Percentiles rank a stretch among this genome's conserved stretches.
These are phyloP conservation scores for Blastobotrys ciferrii DNA, from an alignment of 1,139 yeast species.

Conservation along the genomic window DNA sequence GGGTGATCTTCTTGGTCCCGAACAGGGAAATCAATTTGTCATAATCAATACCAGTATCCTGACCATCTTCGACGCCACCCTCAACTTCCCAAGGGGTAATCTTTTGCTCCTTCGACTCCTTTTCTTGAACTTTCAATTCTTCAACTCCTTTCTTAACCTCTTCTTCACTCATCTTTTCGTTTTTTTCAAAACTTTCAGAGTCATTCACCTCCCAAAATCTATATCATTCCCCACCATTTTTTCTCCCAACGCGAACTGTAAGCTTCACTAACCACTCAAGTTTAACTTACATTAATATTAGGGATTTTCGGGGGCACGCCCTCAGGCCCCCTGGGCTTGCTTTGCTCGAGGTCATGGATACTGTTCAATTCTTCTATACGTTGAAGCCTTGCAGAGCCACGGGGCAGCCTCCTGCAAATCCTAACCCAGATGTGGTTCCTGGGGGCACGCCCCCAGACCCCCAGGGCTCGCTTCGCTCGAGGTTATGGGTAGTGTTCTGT, in stretches of 20 bases:
- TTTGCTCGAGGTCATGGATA: too few species aligned
- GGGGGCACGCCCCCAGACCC: too few species aligned
- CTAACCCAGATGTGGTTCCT: too few species aligned
- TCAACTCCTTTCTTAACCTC: constrained; percentile 20
- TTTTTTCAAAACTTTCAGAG: not conserved
- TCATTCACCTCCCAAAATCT: not conserved
- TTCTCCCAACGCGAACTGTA: not conserved
- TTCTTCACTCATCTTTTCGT: constrained; percentile 13
- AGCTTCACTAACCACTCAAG: not conserved
- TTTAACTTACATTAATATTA: not conserved
- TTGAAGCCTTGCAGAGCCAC: too few species aligned
- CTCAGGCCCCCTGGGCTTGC: too few species aligned
- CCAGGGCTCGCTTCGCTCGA: too few species aligned
- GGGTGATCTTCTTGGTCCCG: constrained; percentile 74
- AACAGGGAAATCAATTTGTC: constrained; percentile 81
- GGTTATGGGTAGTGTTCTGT: too few species aligned
- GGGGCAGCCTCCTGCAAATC: too few species aligned
- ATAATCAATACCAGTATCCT: constrained; percentile 84
- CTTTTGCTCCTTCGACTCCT: constrained; percentile 41
- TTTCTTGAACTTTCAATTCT: constrained; percentile 10
- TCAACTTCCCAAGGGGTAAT: constrained; percentile 99
- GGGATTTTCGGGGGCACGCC: too few species aligned
- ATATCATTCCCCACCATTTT: not conserved
- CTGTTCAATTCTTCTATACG: too few species aligned
- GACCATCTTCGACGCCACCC: constrained; percentile 96